Percentiles rank a stretch among this genome's conserved stretches.
These are phyloP conservation scores for Echinosophora koreensis DNA, from an alignment of 306 rosid genomes.

Conservation along the genomic window DNA sequence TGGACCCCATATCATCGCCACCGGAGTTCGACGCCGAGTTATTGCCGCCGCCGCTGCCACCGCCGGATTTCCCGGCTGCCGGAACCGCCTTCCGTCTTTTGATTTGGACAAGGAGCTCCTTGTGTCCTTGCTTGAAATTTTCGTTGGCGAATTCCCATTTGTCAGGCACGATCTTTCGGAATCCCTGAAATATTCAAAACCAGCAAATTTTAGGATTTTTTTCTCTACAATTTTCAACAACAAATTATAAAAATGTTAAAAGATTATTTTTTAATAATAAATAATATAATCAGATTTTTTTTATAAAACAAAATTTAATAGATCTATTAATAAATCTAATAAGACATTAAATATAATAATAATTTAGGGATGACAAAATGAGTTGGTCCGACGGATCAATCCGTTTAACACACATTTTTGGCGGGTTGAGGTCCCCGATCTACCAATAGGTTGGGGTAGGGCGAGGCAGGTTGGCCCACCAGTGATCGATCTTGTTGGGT, in stretches of 20 bases:
- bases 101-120: slow-evolving; percentile 65
- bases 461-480: too few species aligned
- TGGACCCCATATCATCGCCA: slow-evolving; percentile 78
- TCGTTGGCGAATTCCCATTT: slow-evolving; percentile 97
- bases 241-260: background rate
- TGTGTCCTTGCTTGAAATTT: slow-evolving; percentile 69
- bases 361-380: too few species aligned
- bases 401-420: too few species aligned
- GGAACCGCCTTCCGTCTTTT: slow-evolving; percentile 71
- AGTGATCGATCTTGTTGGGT: too few species aligned
- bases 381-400: too few species aligned
- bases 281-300: too few species aligned
- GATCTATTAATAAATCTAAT: too few species aligned
- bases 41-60: slow-evolving; percentile 38
- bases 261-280: background rate
- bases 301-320: too few species aligned
- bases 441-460: too few species aligned
- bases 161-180: slow-evolving; percentile 81
- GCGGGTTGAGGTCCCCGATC: too few species aligned
- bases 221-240: background rate
- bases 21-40: slow-evolving; percentile 65
- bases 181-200: slow-evolving; percentile 63
- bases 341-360: too few species aligned
- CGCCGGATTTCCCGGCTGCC: slow-evolving; percentile 37
- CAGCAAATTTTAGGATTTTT: too few species aligned